A percentile compares a stretch with the other conserved stretches of the same genome.
These are phyloP conservation scores for Paralagenidium karlingii DNA, from an alignment of 352 stramenopile species.

Conservation along the genomic window DNA sequence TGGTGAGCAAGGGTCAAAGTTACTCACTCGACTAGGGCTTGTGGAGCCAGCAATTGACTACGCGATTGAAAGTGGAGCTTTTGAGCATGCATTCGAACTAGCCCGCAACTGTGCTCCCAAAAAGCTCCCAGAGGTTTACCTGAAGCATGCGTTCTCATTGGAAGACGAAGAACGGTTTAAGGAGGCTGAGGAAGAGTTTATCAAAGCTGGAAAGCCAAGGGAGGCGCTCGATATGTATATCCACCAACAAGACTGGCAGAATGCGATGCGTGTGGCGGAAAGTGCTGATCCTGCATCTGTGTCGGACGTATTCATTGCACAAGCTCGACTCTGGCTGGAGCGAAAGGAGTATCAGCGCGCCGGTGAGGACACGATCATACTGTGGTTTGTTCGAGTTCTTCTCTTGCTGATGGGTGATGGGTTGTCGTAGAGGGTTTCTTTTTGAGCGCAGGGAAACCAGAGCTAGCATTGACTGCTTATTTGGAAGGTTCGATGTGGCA, in stretches of 20 bases:
- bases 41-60: conserved; percentile 92
- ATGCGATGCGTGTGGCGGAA: conserved; percentile 87
- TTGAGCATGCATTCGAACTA: conserved; percentile 89
- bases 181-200: conserved; percentile 87
- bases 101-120: conserved; percentile 71
- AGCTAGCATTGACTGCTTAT: conserved; percentile 82
- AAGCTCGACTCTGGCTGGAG: conserved; percentile 80
- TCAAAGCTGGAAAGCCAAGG: conserved; percentile 84
- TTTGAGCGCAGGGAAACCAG: conserved; percentile 83
- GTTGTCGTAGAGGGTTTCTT: conserved; percentile 83
- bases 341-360: conserved; percentile 71
- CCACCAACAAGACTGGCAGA: conserved; percentile 88
- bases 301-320: conserved; percentile 84
- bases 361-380: conserved; percentile 1
- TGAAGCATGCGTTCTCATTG: conserved; percentile 89
- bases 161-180: conserved; percentile 91
- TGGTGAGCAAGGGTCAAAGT: conserved; percentile 81
- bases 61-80: conserved; percentile 84
- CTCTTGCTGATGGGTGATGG: not conserved
- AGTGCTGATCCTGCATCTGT: conserved; percentile 81
- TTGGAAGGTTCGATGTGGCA: conserved; percentile 77
- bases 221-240: conserved; percentile 95
- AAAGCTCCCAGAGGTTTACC: conserved; percentile 86
- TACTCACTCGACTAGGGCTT: conserved; percentile 85
- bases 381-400: not conserved